phyloP scores from a whole-genome alignment of 306 rosid genomes.

The Amphicarpaea edgeworthii region DNA sequence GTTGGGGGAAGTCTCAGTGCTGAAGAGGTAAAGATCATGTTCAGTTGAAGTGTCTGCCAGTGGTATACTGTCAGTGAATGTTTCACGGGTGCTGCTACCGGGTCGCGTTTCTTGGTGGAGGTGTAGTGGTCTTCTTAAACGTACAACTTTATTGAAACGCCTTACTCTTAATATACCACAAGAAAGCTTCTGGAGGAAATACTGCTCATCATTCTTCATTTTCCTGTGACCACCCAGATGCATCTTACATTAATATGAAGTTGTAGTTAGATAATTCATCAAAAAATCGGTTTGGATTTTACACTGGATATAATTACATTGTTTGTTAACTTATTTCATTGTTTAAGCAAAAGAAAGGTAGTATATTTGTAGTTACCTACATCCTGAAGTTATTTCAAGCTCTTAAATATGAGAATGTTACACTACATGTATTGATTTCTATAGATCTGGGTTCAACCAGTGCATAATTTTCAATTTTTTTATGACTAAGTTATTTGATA shows the following conservation, averaged over 20 bases:
- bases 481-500: not conserved
- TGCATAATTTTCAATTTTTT: not conserved
- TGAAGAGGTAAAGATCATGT: constrained; percentile 26
- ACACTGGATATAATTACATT: not conserved
- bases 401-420: not conserved
- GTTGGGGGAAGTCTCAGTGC: constrained; percentile 35
- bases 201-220: constrained; percentile 71
- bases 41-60: constrained; percentile 61
- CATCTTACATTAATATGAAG: constrained; percentile 18
- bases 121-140: constrained; percentile 56
- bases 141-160: constrained; percentile 48
- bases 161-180: constrained; percentile 72
- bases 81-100: constrained; percentile 48
- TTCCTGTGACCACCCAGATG: constrained; percentile 53
- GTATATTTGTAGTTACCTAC: not conserved
- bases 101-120: constrained; percentile 6
- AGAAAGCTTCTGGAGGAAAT: constrained; percentile 59
- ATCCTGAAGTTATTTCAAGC: not conserved
- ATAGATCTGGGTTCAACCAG: not conserved
- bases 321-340: not conserved
- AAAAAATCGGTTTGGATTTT: not conserved
- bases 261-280: constrained; percentile 15
- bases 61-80: constrained; percentile 61
- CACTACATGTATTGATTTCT: not conserved
- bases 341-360: not conserved